Evolutionary conservation across 495 filamentous ascomycete species (phyloP), one percentile per base, ranked within the genome.

Genomic region (Cudoniella acicularis): DNA sequence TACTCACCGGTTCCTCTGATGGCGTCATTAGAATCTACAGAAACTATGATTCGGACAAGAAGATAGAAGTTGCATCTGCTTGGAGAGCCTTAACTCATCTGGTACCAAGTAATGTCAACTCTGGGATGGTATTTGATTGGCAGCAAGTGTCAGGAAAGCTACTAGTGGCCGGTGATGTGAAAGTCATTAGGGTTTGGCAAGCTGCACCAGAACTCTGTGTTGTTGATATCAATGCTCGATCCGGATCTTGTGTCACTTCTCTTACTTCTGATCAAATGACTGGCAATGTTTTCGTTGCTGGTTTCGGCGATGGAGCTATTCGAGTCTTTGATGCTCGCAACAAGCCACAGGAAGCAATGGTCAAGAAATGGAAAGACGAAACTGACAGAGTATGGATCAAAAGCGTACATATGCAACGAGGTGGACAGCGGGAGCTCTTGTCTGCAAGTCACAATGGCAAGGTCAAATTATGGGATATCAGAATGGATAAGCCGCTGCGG

Each of bases 181-280:
- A 92, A 59, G 90, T 97, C 40, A 96, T 99, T 64, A 79, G 91
- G 26, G 88, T 98, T 16, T 99, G 94, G 94, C 92, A 92, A 70
- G 95, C 94, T 27, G 90, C 89, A 26, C 86, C 90, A 9, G 94
- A 99, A 77, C 85, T 93, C 52, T 99, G 92, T 75, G 87, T 89
- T 25, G 87, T 85, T 77, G 93, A 98, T 68, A 98, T 99, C 48
- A 91, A 92, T 11, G 94, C 95, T 13, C 90, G 95, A 10, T 97
- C 93, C 1, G 91, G 91, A 23, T 96, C 91, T 8, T 97, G 92
- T 72, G 91, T 99, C 65, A 98, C 94, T 3, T 90, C 90, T 26
- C 74, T 99, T 63, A 97, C 95, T 4, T 96, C 92, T 1, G 94
- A 99, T 69, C 93, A 97, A 75, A 93, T 98, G 62, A 94, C 92